These are phyloP conservation scores for Cantharellus anzutake DNA, from an alignment of 768 basidiomycete species.

Conservation along the genomic window DNA sequence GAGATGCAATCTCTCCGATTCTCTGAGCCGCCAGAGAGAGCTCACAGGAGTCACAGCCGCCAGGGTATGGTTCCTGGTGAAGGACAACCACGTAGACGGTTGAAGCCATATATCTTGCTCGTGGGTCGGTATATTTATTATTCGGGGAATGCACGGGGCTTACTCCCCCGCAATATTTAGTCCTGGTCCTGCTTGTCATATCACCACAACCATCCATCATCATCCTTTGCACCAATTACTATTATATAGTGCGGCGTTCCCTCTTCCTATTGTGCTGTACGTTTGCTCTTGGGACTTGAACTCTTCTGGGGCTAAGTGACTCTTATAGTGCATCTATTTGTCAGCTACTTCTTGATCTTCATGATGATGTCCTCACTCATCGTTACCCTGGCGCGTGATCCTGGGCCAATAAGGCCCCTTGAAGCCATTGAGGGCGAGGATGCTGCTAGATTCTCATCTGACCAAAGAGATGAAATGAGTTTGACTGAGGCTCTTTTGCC, in stretches of 20 bases:
- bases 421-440: conserved; percentile 3
- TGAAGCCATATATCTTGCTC: too few species aligned
- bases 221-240: conserved; percentile 45
- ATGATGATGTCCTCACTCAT: conserved; percentile 54
- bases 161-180: conserved; percentile 13
- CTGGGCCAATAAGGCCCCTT: conserved; percentile 32
- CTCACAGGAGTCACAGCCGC: too few species aligned
- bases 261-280: conserved; percentile 14
- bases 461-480: conserved; percentile 24
- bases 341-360: conserved; percentile 47
- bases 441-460: conserved; percentile 11
- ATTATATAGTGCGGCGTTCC: conserved; percentile 36
- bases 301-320: conserved; percentile 19
- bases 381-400: conserved; percentile 52
- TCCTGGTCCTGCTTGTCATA: conserved; percentile 35
- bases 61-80: too few species aligned
- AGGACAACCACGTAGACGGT: too few species aligned
- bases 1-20: too few species aligned
- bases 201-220: conserved; percentile 60
- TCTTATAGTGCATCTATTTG: conserved; percentile 28
- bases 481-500: conserved; percentile 42
- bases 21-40: too few species aligned
- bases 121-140: too few species aligned
- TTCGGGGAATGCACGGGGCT: too few species aligned
- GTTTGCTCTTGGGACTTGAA: conserved; percentile 14